Evolutionary conservation across 805 yeast genomes (phyloP), one percentile per base, ranked within the genome.

Genomic region (Saturnispora kantuleensis): DNA sequence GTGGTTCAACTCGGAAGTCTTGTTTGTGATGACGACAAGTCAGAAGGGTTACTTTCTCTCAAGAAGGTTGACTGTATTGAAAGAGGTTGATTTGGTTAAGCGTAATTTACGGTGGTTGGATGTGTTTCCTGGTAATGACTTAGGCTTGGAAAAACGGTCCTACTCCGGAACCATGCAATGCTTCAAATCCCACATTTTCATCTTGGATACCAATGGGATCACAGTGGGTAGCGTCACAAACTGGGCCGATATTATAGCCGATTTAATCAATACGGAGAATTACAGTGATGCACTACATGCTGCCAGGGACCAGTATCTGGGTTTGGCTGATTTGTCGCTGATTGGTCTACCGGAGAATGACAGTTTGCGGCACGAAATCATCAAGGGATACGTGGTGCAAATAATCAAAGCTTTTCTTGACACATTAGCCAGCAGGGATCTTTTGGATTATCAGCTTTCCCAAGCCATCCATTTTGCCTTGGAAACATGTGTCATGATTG

Each of bases 241-340:
- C 52, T 86, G 88, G 95, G 85, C 81, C 0, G 89, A 83, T 51
- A 65, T 69, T 26, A 58, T 84, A 1, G 58, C 74, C 46, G 66
- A 61, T 6, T 55, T 74, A 10, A 64, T 86, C 39, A 65, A 73
- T 10, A 51, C 61, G 2, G 76, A 73, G 1, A 58, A 71, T 17
- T 81, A 78, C 44, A 58, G 73, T 5, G 64, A 59, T 2, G 89
- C 94, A 0, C 66, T 85, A n/a, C 59, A 64, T 2, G 63, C 71
- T 12, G 81, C 84, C 0, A 64, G 72, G 38, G 59, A 62, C 7
- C 83, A 73, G 55, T 85, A 75, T 41, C 50, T 55, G 1, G 78
- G 81, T 10, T 68, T 71, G 1, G 56, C 58, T 28, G 76, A 76
- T 37, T 56, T 80, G 18, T 68, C 73, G 0, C 50, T 79, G 1